Conservation (phyloP, 2,329 filamentous ascomycete genomes). For the Penicillium glabrum region DNA sequence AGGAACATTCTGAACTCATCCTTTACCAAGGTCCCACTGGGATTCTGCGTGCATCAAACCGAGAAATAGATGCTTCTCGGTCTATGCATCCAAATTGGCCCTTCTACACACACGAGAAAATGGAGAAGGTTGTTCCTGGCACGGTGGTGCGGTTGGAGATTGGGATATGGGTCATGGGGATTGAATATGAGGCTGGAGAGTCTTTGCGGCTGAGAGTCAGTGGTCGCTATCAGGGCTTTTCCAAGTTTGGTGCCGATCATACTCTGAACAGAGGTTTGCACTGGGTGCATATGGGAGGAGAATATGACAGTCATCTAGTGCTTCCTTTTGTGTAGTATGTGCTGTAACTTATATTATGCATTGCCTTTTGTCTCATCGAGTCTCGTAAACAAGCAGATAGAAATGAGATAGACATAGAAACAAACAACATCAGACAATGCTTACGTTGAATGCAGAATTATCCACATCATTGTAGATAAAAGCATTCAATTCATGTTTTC, state of each 20-base stretch:
- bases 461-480: too few relatives aligned
- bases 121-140: slow-evolving; percentile 42
- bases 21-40: slow-evolving; percentile 46
- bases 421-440: too few relatives aligned
- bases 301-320: slow-evolving; percentile 9
- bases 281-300: slow-evolving; percentile 10
- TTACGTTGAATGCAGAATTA: too few relatives aligned
- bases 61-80: slow-evolving; percentile 35
- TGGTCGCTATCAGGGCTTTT: slow-evolving; percentile 8
- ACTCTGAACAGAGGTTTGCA: slow-evolving; percentile 5
- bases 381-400: too few relatives aligned
- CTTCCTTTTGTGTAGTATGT: slow-evolving; percentile 7
- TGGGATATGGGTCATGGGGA: slow-evolving; percentile 49
- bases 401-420: too few relatives aligned
- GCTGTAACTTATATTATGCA: too few relatives aligned
- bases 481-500: too few relatives aligned
- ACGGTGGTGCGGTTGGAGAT: slow-evolving; percentile 49
- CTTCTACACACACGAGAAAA: slow-evolving; percentile 41
- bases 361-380: too few relatives aligned
- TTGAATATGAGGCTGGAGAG: slow-evolving; percentile 48
- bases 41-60: slow-evolving; percentile 47
- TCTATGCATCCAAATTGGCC: slow-evolving; percentile 35
- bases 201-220: neutral
- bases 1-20: slow-evolving; percentile 18
- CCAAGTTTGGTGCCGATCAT: slow-evolving; percentile 10